A percentile compares a stretch with the other conserved stretches of the same genome.
Conservation (phyloP, 805 yeast genomes). For the Scheffersomyces amazonensis region DNA sequence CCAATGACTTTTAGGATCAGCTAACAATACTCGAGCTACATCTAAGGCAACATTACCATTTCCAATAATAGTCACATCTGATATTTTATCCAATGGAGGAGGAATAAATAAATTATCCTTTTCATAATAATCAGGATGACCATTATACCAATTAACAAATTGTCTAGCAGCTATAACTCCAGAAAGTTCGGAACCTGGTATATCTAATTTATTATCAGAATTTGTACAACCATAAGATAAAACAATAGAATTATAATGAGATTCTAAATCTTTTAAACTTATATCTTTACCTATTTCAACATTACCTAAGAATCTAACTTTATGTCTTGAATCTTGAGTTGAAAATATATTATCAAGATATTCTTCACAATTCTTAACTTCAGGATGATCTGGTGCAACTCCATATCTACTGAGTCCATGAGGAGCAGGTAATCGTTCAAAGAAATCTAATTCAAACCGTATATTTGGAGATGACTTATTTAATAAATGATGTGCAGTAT, state of each 20-base stretch:
- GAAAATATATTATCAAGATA: constrained; percentile 54
- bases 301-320: constrained; percentile 63
- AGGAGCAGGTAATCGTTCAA: constrained; percentile 85
- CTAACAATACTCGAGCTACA: constrained; percentile 74
- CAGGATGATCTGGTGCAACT: constrained; percentile 99
- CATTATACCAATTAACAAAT: constrained; percentile 96
- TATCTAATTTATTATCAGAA: constrained; percentile 49
- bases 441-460: constrained; percentile 51
- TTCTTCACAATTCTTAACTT: constrained; percentile 81
- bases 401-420: constrained; percentile 91
- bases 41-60: constrained; percentile 97
- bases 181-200: constrained; percentile 58
- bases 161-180: constrained; percentile 80
- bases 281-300: constrained; percentile 65
- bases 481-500: constrained; percentile 74
- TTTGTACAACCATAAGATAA: constrained; percentile 78
- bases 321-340: constrained; percentile 1
- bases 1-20: constrained; percentile 56
- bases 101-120: constrained; percentile 26
- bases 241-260: constrained; percentile 68
- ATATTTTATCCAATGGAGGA: constrained; percentile 61
- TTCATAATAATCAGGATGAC: constrained; percentile 61
- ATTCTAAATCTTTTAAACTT: constrained; percentile 43
- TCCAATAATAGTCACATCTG: constrained; percentile 80
- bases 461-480: constrained; percentile 39